Percentiles rank a stretch among this genome's conserved stretches.
These are phyloP conservation scores for Calycina herbarum DNA, from an alignment of 2,329 filamentous ascomycete genomes.

Conservation along the genomic window DNA sequence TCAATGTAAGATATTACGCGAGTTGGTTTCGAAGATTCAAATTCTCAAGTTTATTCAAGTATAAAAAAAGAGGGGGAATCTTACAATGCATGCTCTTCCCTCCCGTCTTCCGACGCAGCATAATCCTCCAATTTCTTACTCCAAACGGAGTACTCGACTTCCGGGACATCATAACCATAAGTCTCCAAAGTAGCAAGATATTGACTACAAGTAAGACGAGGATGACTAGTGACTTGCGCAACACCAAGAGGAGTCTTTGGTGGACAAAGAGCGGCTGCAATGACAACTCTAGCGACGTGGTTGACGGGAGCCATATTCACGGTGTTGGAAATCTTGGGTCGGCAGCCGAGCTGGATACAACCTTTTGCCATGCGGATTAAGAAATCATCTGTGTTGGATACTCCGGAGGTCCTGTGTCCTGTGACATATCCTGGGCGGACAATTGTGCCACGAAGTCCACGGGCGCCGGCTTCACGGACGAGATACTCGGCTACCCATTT, in stretches of 20 bases:
- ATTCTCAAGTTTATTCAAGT: too few species aligned
- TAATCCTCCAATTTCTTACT: constrained; percentile 60
- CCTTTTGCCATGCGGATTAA: constrained; percentile 84
- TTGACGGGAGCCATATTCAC: constrained; percentile 88
- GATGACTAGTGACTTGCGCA: constrained; percentile 76
- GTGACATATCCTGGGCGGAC: constrained; percentile 84
- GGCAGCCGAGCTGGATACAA: constrained; percentile 72
- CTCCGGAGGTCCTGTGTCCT: constrained; percentile 69
- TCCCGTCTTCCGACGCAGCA: constrained; percentile 43
- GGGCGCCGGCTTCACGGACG: constrained; percentile 72
- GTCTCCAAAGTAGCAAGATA: constrained; percentile 67
- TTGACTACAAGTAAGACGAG: constrained; percentile 73
- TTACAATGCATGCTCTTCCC: constrained; percentile 66
- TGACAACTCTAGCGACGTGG: constrained; percentile 78
- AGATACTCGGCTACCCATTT: constrained; percentile 78
- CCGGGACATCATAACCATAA: constrained; percentile 71
- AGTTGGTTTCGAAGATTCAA: too few species aligned
- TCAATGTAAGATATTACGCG: too few species aligned
- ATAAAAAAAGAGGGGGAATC: constrained; percentile 21
- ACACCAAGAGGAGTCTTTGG: constrained; percentile 44
- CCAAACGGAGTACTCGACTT: constrained; percentile 69
- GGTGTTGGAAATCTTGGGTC: constrained; percentile 80
- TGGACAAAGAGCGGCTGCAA: constrained; percentile 62
- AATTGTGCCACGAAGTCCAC: constrained; percentile 74
- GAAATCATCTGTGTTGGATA: constrained; percentile 85